phyloP scores from a whole-genome alignment of 371 early-diverging fungal species.

The Actinomucor elegans region DNA sequence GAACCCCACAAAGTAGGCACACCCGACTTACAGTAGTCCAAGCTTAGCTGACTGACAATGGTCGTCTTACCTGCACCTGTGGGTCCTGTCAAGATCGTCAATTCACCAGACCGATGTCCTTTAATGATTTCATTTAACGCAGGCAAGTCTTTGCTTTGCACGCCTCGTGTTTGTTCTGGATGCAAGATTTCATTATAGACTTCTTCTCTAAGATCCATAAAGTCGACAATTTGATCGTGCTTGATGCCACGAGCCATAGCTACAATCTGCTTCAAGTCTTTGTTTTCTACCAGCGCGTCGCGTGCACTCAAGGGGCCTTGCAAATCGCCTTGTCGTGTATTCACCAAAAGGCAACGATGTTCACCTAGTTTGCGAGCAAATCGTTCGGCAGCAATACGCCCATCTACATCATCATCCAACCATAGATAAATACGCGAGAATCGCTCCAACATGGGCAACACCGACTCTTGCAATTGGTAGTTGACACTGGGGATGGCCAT shows the following conservation, averaged over 20 bases:
- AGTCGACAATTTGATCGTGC: constrained; percentile 69
- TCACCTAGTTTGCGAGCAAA: constrained; percentile 68
- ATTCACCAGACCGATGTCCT: constrained; percentile 75
- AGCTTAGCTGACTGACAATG: constrained; percentile 69
- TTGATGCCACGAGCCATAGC: constrained; percentile 45
- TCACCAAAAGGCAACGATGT: constrained; percentile 56
- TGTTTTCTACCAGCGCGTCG: constrained; percentile 32
- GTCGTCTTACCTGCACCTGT: constrained; percentile 83
- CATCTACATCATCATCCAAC: constrained; percentile 72
- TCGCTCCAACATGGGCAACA: constrained; percentile 60
- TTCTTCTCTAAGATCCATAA: constrained; percentile 59
- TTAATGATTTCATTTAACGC: constrained; percentile 64
- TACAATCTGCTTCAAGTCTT: constrained; percentile 35
- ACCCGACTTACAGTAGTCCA: constrained; percentile 73
- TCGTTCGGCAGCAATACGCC: constrained; percentile 58
- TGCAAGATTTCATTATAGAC: constrained; percentile 68
- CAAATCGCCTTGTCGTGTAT: constrained; percentile 33
- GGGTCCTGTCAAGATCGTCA: constrained; percentile 75
- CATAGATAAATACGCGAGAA: constrained; percentile 68
- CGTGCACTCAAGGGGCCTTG: constrained; percentile 48
- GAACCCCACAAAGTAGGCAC: constrained; percentile 82
- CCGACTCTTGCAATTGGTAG: constrained; percentile 64
- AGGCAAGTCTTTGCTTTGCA: constrained; percentile 61
- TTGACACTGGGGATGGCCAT: constrained; percentile 54
- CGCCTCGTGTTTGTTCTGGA: constrained; percentile 67